phyloP scores from a whole-genome alignment of 768 basidiomycete genomes.

The Podaxis sp. region DNA sequence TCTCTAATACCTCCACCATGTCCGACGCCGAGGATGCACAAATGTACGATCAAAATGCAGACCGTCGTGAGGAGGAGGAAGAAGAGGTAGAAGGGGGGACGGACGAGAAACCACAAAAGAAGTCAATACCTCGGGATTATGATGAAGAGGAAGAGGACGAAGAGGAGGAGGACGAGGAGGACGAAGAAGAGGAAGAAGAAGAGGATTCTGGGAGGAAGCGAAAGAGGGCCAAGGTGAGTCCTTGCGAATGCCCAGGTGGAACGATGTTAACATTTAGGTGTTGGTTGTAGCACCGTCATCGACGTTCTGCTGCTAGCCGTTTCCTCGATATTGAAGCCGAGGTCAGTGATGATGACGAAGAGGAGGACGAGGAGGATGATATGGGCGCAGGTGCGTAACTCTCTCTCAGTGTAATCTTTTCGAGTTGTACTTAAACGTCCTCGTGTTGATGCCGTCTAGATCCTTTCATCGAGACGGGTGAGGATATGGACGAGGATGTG shows the following conservation, averaged over 20 bases:
- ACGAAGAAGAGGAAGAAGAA: constrained; percentile 54
- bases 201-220: constrained; percentile 48
- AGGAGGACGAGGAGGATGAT: constrained; percentile 81
- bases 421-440: constrained; percentile 6
- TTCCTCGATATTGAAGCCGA: constrained; percentile 97
- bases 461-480: constrained; percentile 65
- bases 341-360: constrained; percentile 96
- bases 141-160: constrained; percentile 35
- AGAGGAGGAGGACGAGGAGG: constrained; percentile 47
- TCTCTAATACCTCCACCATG: constrained; percentile 30
- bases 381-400: constrained; percentile 44
- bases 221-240: constrained; percentile 56
- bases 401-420: neutral
- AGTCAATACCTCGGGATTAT: constrained; percentile 23
- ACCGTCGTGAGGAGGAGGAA: constrained; percentile 39
- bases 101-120: constrained; percentile 32
- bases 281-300: constrained; percentile 54
- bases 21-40: constrained; percentile 38
- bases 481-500: constrained; percentile 64
- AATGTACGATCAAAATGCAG: constrained; percentile 39
- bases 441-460: constrained; percentile 32
- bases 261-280: constrained; percentile 7
- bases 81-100: constrained; percentile 33
- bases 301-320: constrained; percentile 58
- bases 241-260: neutral